phyloP scores from a whole-genome alignment of 2,329 filamentous ascomycete genomes.

The Epichloe bromicola region DNA sequence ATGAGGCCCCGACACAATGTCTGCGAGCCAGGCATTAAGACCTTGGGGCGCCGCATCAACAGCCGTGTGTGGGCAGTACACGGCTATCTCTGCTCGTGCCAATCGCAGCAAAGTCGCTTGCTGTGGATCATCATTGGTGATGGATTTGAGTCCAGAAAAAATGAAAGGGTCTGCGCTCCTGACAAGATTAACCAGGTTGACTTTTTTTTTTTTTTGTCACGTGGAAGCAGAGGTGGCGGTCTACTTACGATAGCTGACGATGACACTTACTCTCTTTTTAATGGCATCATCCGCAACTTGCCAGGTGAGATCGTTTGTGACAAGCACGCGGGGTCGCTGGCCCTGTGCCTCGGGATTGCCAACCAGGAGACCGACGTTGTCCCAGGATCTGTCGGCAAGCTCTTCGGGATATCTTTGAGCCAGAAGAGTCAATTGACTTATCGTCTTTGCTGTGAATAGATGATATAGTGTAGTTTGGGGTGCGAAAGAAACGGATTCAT shows the following conservation, averaged over 20 bases:
- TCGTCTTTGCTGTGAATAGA: too few species aligned
- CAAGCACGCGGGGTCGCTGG: conserved; percentile 28
- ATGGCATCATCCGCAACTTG: conserved; percentile 88
- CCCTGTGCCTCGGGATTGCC: conserved; percentile 26
- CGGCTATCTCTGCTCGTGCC: conserved; percentile 75
- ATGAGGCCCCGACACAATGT: conserved; percentile 54
- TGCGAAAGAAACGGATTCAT: too few species aligned
- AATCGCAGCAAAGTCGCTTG: conserved; percentile 75
- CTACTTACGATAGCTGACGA: conserved; percentile 71
- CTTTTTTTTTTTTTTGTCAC: too few species aligned
- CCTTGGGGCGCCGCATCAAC: conserved; percentile 77
- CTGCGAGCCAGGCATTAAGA: conserved; percentile 87
- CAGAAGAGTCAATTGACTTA: too few species aligned
- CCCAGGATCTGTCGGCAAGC: conserved; percentile 80
- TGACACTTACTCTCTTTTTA: conserved; percentile 56
- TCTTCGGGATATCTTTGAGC: conserved; percentile 66
- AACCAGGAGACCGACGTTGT: conserved; percentile 82
- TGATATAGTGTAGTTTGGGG: too few species aligned
- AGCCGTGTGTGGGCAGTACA: conserved; percentile 93
- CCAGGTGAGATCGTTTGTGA: conserved; percentile 81
- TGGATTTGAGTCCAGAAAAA: conserved; percentile 79
- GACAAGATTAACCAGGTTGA: background rate
- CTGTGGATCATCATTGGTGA: conserved; percentile 75
- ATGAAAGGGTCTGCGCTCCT: conserved; percentile 70
- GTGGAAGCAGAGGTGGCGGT: background rate